Conservation (phyloP, 2,329 filamentous ascomycete species). For the Sordariomycetes sp. region DNA sequence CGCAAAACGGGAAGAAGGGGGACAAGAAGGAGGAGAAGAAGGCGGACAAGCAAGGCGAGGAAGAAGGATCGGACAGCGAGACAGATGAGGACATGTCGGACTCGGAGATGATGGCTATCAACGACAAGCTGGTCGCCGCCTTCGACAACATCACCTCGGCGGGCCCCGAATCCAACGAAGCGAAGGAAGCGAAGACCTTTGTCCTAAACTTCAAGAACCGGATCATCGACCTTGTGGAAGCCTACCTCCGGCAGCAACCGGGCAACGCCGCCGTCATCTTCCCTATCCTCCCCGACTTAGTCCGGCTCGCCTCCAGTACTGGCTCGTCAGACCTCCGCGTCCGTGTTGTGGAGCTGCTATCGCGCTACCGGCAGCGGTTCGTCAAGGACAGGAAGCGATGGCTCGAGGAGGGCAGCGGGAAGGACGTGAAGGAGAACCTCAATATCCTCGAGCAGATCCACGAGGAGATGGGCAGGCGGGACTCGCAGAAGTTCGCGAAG, state of each 20-base stretch:
- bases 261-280: conserved; percentile 52
- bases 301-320: conserved; percentile 64
- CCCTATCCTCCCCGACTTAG: conserved; percentile 61
- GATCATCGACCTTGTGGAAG: conserved; percentile 75
- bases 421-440: conserved; percentile 32
- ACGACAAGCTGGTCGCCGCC: conserved; percentile 72
- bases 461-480: conserved; percentile 49
- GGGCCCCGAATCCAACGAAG: conserved; percentile 64
- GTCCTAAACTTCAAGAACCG: conserved; percentile 93
- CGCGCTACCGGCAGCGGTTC: conserved; percentile 58
- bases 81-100: conserved; percentile 72
- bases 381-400: conserved; percentile 35
- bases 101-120: conserved; percentile 77
- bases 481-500: conserved; percentile 60
- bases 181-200: conserved; percentile 75
- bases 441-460: conserved; percentile 58
- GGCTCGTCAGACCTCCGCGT: conserved; percentile 63
- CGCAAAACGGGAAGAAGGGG: conserved; percentile 24
- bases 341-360: conserved; percentile 62
- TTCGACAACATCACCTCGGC: conserved; percentile 66
- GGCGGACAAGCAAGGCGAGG: conserved; percentile 41
- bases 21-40: conserved; percentile 41
- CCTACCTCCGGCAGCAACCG: conserved; percentile 73
- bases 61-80: conserved; percentile 63
- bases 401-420: conserved; percentile 22